A percentile compares a stretch with the other conserved stretches of the same genome.
Evolutionary conservation across 768 basidiomycete genomes (phyloP).

Genomic region (Panaeolus papilionaceus): DNA sequence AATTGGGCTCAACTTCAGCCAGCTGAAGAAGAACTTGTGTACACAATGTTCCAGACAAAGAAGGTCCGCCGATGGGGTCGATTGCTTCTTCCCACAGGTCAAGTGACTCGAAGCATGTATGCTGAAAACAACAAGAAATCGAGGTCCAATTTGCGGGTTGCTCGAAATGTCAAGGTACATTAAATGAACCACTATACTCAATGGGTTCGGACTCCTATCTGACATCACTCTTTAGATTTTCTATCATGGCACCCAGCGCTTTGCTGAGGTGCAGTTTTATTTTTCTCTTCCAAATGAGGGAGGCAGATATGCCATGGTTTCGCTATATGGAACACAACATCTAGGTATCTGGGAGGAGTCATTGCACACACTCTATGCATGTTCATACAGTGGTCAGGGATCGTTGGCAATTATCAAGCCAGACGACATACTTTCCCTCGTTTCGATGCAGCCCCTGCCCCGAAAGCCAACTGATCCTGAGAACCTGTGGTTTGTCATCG

Average conservation of each 20-base stretch:
- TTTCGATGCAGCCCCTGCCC: constrained; percentile 34
- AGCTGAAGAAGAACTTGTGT: too few species aligned
- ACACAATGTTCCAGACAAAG: too few species aligned
- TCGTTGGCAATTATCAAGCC: constrained; percentile 20
- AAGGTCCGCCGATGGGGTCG: too few species aligned
- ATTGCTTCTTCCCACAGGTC: too few species aligned
- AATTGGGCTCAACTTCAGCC: background rate
- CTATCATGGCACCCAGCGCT: constrained; percentile 12
- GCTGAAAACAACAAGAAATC: too few species aligned
- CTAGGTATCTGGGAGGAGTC: constrained; percentile 23
- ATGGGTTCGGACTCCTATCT: background rate
- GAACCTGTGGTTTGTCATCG: constrained; percentile 31
- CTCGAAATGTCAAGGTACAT: constrained; percentile 22
- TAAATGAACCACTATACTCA: background rate
- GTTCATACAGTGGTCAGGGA: constrained; percentile 15
- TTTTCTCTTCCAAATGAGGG: constrained; percentile 14
- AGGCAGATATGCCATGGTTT: constrained; percentile 25
- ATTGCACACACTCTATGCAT: constrained; percentile 28
- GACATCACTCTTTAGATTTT: background rate
- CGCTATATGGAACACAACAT: constrained; percentile 27
- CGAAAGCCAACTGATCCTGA: constrained; percentile 17
- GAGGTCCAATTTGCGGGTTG: constrained; percentile 10
- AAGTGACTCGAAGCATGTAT: too few species aligned
- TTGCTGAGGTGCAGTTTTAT: constrained; percentile 29
- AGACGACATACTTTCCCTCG: constrained; percentile 27